Conservation (phyloP, 768 basidiomycete genomes). For the Cyathus striatus region DNA sequence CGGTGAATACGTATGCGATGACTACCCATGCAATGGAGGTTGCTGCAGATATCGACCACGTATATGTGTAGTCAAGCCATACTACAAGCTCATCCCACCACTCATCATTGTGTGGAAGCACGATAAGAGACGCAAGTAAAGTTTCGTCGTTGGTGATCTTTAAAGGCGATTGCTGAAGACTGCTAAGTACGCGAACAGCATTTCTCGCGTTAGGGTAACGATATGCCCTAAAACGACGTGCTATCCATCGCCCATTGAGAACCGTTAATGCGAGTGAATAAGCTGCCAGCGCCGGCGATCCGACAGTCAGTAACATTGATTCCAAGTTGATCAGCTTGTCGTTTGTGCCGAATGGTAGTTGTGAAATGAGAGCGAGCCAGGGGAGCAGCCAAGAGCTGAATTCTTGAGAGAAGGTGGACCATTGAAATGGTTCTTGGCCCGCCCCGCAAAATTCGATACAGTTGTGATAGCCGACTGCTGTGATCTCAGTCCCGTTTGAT, state of each 20-base stretch:
- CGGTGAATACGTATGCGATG: constrained; percentile 31
- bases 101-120: constrained; percentile 27
- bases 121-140: constrained; percentile 29
- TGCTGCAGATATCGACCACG: constrained; percentile 33
- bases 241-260: constrained; percentile 29
- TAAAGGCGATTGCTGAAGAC: constrained; percentile 36
- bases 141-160: constrained; percentile 16
- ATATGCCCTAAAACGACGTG: constrained; percentile 15
- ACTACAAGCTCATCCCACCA: constrained; percentile 29
- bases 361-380: constrained; percentile 34
- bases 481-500: constrained; percentile 6
- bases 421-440: constrained; percentile 12
- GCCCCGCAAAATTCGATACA: constrained; percentile 16
- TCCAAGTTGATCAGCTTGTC: constrained; percentile 26
- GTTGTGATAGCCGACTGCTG: constrained; percentile 16
- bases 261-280: constrained; percentile 29
- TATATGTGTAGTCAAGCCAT: constrained; percentile 28
- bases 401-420: constrained; percentile 26
- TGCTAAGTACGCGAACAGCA: constrained; percentile 23
- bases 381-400: constrained; percentile 37
- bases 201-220: constrained; percentile 16
- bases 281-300: constrained; percentile 34
- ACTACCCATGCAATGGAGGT: constrained; percentile 35
- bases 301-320: constrained; percentile 30
- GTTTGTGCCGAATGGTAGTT: constrained; percentile 34